Evolutionary conservation across 1,284 basidiomycete genomes (phyloP).

Genomic region (Apiotrichum sp.): DNA sequence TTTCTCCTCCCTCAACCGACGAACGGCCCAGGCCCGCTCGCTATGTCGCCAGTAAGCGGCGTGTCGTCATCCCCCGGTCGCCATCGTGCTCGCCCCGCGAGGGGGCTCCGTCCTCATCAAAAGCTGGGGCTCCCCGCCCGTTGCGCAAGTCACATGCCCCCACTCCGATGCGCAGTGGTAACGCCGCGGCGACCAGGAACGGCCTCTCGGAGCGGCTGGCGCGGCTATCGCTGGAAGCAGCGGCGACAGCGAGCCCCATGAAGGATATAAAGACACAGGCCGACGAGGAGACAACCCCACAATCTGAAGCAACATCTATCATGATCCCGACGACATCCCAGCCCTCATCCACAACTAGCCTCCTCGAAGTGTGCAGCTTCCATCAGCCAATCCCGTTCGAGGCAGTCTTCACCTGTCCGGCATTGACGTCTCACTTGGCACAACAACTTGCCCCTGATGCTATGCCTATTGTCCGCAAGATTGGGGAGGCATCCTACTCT

Average conservation of each 20-base stretch:
- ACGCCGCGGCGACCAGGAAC: background rate
- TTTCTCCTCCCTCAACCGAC: no score
- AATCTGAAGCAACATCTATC: no score
- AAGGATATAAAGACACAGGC: background rate
- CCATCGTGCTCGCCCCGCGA: background rate
- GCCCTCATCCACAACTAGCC: background rate
- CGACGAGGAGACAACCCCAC: background rate
- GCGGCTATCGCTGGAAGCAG: background rate
- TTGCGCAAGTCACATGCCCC: background rate
- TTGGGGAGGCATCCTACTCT: slow-evolving; percentile 93
- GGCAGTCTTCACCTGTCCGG: slow-evolving; percentile 7
- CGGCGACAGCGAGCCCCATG: background rate
- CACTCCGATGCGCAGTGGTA: background rate
- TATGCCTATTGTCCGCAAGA: slow-evolving; percentile 56
- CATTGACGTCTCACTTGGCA: slow-evolving; percentile 5
- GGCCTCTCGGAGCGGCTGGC: background rate
- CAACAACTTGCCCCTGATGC: background rate
- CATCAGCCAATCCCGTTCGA: slow-evolving; percentile 2
- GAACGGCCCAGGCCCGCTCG: no score
- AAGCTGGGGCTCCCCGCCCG: background rate
- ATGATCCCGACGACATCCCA: background rate
- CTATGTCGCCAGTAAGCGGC: no score
- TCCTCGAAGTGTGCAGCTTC: slow-evolving; percentile 1
- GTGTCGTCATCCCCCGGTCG: background rate
- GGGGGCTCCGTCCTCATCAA: no score